Base-by-base conservation (phyloP, 495 filamentous ascomycete genomes). In the Oidiodendron maius region DNA sequence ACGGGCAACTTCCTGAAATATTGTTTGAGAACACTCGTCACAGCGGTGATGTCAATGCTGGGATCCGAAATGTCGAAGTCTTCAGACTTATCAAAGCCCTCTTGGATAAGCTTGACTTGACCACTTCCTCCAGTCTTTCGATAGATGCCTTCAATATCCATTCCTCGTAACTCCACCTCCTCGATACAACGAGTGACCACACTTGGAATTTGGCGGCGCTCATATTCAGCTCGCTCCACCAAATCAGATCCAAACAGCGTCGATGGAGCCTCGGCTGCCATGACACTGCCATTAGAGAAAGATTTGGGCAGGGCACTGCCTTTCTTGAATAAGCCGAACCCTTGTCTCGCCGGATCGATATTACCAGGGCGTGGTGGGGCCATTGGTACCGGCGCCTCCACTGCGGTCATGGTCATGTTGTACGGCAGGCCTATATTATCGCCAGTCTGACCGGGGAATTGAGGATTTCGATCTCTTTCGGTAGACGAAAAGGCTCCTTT, bases 61-160 rank as follows among this genome's bases (percentile, higher is more conserved):
- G 87, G 87, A 58, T 97, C 93, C 2, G 88, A 91, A 50, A 99
- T 93, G 60, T 97, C 93, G 57, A 77, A 91, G 53, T 89, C 79
- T 51, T 86, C 81, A 50, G 69, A 82, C 58, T 80, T 82, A 59
- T 99, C 91, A 60, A 99, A 96, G 26, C 90, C 87, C 51, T 90
- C 87, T 51, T 87, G 82, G 51, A 99, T 88, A 36, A 72, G 70
- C 61, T 95, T 93, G 63, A 94, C 84, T 52, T 89, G 86, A 1
- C 84, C 84, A 46, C 83, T 84, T 56, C 91, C 91, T 41, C 94
- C 94, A 25, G 89, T 91, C 72, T 99, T 99, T 52, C 94, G 83
- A 71, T 99, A 99, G 55, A 99, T 95, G 43, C 94, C 94, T 68
- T 97, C 91, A 61, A 94, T 78, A 60, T 97, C 90, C 90, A 99